Percentiles rank a stretch among this genome's conserved stretches.
Conservation (phyloP, 106 monocot genomes). For the Cymbidium sinense region DNA sequence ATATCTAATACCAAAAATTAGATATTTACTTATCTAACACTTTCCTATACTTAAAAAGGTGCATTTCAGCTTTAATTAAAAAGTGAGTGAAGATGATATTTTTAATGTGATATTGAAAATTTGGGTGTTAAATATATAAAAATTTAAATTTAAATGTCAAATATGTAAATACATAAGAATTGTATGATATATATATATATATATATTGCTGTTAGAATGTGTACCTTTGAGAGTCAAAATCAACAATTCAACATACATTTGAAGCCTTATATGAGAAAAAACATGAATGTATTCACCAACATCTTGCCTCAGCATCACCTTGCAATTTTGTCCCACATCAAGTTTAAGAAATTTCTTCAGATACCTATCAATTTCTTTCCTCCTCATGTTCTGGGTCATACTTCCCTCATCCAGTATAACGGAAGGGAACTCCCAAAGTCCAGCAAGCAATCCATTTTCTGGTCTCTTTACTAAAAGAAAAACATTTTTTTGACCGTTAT, state of each 20-base stretch:
- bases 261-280: slow-evolving; percentile 88
- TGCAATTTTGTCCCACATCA: slow-evolving; percentile 29
- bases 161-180: too few relatives aligned
- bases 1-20: too few relatives aligned
- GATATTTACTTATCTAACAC: too few relatives aligned
- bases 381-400: slow-evolving; percentile 39
- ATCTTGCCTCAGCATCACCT: slow-evolving; percentile 46
- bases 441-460: slow-evolving; percentile 85
- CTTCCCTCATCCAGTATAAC: slow-evolving; percentile 48
- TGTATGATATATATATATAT: too few relatives aligned
- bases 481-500: slow-evolving; percentile 11
- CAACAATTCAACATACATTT: slow-evolving; percentile 79
- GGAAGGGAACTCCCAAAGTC: slow-evolving; percentile 93
- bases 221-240: slow-evolving; percentile 54
- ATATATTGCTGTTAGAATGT: too few relatives aligned
- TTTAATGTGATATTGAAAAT: too few relatives aligned
- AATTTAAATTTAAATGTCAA: too few relatives aligned
- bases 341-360: slow-evolving; percentile 47
- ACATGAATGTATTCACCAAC: slow-evolving; percentile 80
- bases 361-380: slow-evolving; percentile 50
- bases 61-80: too few relatives aligned
- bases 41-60: too few relatives aligned
- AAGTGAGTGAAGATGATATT: too few relatives aligned
- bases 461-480: slow-evolving; percentile 86
- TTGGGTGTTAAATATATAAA: too few relatives aligned